Percentiles rank a stretch among this genome's conserved stretches.
Conservation (phyloP, 1,284 basidiomycete species). For the Xanthoconium separans region DNA sequence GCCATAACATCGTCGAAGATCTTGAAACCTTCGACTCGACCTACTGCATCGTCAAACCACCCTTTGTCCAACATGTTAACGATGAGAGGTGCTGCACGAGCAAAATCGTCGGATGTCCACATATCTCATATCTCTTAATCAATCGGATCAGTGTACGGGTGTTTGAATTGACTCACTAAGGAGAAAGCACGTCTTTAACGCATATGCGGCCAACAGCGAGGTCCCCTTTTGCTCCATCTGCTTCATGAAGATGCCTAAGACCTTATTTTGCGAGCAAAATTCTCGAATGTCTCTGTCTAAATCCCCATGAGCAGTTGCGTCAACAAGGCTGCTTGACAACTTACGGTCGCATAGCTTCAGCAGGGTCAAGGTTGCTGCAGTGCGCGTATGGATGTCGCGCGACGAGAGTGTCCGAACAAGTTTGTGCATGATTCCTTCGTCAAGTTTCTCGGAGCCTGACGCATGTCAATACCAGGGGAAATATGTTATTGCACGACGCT, state of each 20-base stretch:
- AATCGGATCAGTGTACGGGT: background rate
- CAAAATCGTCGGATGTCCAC: background rate
- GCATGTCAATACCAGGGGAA: too few relatives aligned
- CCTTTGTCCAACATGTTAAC: too few relatives aligned
- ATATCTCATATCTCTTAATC: background rate
- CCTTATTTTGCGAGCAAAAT: background rate
- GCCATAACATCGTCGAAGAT: too few relatives aligned
- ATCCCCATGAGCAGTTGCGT: background rate
- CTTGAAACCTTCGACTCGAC: too few relatives aligned
- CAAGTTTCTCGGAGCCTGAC: too few relatives aligned
- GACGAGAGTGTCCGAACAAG: too few relatives aligned
- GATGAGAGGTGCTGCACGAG: background rate
- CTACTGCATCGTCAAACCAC: too few relatives aligned
- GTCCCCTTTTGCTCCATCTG: constrained; percentile 1
- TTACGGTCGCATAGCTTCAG: background rate
- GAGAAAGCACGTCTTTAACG: background rate
- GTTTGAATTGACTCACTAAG: background rate
- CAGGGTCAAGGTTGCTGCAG: too few relatives aligned
- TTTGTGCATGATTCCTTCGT: too few relatives aligned
- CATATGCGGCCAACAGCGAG: background rate
- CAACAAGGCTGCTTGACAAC: background rate
- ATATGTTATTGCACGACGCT: too few relatives aligned
- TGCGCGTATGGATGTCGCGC: too few relatives aligned
- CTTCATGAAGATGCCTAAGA: constrained; percentile 2
- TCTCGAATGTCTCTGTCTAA: background rate